Percentiles rank a stretch among this genome's conserved stretches.
These are phyloP conservation scores for Zhuliangozyma parablackwelliae DNA, from an alignment of 1,139 yeast genomes.

Conservation along the genomic window DNA sequence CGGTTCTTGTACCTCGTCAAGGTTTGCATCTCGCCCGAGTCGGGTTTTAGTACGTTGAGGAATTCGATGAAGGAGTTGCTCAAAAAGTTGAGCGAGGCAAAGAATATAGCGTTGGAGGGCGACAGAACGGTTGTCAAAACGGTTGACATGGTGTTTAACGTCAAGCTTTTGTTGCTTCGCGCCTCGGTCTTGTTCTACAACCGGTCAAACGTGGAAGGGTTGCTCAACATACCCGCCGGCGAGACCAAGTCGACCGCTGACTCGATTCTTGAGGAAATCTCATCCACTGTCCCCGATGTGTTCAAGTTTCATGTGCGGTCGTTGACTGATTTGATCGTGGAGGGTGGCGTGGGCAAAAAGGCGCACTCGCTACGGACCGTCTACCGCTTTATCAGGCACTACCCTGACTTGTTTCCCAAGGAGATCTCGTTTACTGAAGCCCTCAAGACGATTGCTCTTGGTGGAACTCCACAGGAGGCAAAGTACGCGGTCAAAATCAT, in stretches of 20 bases:
- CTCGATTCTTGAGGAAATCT: constrained; percentile 55
- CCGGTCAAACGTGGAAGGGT: constrained; percentile 54
- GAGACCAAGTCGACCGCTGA: constrained; percentile 37
- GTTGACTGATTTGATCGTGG: constrained; percentile 40
- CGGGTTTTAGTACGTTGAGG: constrained; percentile 56
- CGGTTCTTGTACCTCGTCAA: constrained; percentile 55
- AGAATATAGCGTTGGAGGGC: constrained; percentile 38
- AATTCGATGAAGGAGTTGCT: constrained; percentile 62
- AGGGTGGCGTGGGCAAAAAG: constrained; percentile 9
- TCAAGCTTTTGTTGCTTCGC: constrained; percentile 58
- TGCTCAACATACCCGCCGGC: constrained; percentile 46
- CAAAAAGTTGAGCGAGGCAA: constrained; percentile 48
- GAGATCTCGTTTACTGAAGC: constrained; percentile 34
- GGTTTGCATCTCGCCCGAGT: constrained; percentile 50
- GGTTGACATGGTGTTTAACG: constrained; percentile 45
- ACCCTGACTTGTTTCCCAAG: constrained; percentile 37
- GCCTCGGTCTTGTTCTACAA: constrained; percentile 62
- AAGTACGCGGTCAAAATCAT: constrained; percentile 61
- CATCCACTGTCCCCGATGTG: constrained; percentile 59
- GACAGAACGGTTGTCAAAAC: constrained; percentile 38
- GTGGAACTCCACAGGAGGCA: constrained; percentile 61
- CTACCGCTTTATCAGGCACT: constrained; percentile 52
- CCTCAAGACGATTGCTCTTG: constrained; percentile 40
- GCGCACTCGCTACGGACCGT: constrained; percentile 47
- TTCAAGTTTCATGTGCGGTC: constrained; percentile 57